A percentile compares a stretch with the other conserved stretches of the same genome.
Conservation (phyloP, 2,329 filamentous ascomycete genomes). For the Cercospora canescens region DNA sequence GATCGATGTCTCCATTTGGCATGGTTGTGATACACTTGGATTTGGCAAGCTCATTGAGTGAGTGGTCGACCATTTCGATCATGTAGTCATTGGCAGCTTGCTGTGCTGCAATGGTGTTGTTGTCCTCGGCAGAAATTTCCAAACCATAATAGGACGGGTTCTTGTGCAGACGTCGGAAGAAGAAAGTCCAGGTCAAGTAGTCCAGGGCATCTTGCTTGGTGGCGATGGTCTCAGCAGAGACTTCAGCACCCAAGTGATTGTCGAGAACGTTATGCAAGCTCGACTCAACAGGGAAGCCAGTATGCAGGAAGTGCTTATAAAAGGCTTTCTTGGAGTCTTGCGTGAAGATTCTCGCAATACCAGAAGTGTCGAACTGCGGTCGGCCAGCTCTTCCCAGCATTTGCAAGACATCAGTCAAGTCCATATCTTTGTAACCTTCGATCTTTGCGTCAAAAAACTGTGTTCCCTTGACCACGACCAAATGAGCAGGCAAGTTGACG, state of each 20-base stretch:
- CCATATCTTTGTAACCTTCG: constrained; percentile 98
- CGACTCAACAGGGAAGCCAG: constrained; percentile 95
- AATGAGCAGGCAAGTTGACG: constrained; percentile 93
- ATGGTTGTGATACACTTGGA: constrained; percentile 83
- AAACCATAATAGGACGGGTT: constrained; percentile 98
- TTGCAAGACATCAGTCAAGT: constrained; percentile 93
- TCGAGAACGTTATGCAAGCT: constrained; percentile 94
- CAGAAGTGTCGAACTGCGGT: constrained; percentile 93
- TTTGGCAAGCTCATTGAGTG: constrained; percentile 75
- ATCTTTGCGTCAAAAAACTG: constrained; percentile 98
- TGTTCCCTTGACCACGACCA: constrained; percentile 96
- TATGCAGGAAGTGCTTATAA: constrained; percentile 98
- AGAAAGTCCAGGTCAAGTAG: constrained; percentile 99
- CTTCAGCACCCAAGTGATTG: constrained; percentile 93
- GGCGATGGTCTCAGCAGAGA: constrained; percentile 86
- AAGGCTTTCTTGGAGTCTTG: constrained; percentile 98
- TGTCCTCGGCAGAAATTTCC: constrained; percentile 87
- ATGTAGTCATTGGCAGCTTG: constrained; percentile 90
- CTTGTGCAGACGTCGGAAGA: constrained; percentile 95
- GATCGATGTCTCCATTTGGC: constrained; percentile 83
- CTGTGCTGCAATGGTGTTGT: constrained; percentile 83
- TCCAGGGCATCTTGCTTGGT: constrained; percentile 97
- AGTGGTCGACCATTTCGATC: constrained; percentile 86
- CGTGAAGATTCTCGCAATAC: constrained; percentile 95
- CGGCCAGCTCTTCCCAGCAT: constrained; percentile 96